These are phyloP conservation scores for Naganishia vaughanmartiniae DNA, from an alignment of 768 basidiomycete species.

Conservation along the genomic window DNA sequence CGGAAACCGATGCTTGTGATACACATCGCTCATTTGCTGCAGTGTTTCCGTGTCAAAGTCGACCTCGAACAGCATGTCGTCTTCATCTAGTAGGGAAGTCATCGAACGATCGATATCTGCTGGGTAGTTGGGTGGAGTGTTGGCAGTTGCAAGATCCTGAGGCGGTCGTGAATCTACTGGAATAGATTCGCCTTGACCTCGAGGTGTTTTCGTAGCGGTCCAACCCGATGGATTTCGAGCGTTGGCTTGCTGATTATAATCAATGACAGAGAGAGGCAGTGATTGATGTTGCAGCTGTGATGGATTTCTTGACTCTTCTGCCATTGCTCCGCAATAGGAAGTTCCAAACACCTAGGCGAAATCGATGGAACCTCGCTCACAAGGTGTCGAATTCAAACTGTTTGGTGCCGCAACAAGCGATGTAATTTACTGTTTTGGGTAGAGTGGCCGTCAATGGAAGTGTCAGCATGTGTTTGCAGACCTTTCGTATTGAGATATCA, in stretches of 20 bases:
- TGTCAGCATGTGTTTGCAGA: background rate
- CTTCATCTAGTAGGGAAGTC: constrained; percentile 9
- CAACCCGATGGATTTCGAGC: constrained; percentile 8
- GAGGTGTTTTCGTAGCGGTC: constrained; percentile 22
- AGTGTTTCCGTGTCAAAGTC: constrained; percentile 24
- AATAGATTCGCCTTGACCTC: background rate
- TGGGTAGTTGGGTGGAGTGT: constrained; percentile 1
- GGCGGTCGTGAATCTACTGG: background rate
- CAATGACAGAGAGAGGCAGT: constrained; percentile 11
- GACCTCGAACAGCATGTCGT: constrained; percentile 23
- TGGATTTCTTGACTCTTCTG: constrained; percentile 8
- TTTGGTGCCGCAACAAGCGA: background rate
- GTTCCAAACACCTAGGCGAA: background rate
- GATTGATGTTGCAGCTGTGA: constrained; percentile 15
- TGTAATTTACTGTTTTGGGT: background rate
- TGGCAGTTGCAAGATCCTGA: background rate
- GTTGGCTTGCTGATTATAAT: constrained; percentile 7
- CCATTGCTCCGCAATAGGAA: constrained; percentile 9
- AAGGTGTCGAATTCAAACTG: background rate
- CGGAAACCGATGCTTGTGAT: constrained; percentile 13
- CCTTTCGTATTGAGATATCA: background rate
- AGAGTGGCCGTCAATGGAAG: background rate
- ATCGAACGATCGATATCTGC: background rate
- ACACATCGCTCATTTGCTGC: constrained; percentile 11
- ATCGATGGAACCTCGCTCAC: background rate